Base-by-base conservation (phyloP, 345 rosid genomes). In the Luvunga scandens region DNA sequence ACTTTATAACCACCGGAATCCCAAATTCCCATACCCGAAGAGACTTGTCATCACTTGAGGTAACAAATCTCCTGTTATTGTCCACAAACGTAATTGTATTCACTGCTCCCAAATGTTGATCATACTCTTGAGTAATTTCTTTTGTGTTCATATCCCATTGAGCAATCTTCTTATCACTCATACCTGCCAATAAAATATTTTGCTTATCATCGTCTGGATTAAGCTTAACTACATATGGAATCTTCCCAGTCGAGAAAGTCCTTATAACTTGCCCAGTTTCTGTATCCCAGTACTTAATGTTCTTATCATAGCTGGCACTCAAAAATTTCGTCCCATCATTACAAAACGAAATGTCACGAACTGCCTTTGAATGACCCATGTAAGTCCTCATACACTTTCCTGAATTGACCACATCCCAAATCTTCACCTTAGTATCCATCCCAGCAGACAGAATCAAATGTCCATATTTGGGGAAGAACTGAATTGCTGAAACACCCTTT, bases 1-100 rank as follows among this genome's bases (percentile, higher is more conserved):
- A 96, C 90, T 96, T 96, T 60, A 96, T 90, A 71, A 96, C 99
- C 81, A 94, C 99, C 4, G 99, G 99, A 68, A 96, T 94, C 75
- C 99, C 98, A 42, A 90, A 96, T 77, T 96, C 99, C 99, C 99
- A 96, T 21, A 96, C 97, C 53, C 99, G 97, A 68, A 96, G 98
- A 42, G 98, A 94, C 63, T 96, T 96, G 85, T 96, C 99, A 86
- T 94, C 99, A 31, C 99, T 96, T 0, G 99, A 96, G 2, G 99
- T 94, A 18, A 96, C 97, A 71, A 96, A 96, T 77, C 99, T 92
- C 87, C 99, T 84, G 79, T 94, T 96, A 65, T 92, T 89, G 78
- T 96, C 98, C 31, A 96, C 98, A 88, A 96, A 96, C 7, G 99
- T 94, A 75, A 96, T 96, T 19, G 98, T 94, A 82, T 96, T 94